Evolutionary conservation across 106 monocot genomes (phyloP).

Genomic region (Triglochin maritima): DNA sequence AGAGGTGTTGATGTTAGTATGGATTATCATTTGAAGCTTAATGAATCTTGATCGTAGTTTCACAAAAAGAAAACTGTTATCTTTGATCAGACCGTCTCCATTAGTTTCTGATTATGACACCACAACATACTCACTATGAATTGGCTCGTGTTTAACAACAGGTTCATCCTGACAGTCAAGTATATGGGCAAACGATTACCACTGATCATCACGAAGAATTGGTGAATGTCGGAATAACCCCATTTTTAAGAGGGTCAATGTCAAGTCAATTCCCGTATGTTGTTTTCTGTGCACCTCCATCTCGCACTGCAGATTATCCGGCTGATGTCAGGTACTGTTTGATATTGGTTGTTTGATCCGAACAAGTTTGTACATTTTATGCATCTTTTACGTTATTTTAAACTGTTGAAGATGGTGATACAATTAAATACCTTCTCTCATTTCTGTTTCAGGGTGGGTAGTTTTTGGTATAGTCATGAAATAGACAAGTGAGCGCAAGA

Average conservation of each 20-base stretch:
- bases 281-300: slow-evolving; percentile 19
- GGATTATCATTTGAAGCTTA: no score
- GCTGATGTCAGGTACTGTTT: slow-evolving; percentile 8
- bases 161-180: slow-evolving; percentile 7
- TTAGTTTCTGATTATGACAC: neutral
- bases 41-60: no score
- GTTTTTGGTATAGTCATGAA: no score
- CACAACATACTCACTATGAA: neutral
- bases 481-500: no score
- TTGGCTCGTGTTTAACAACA: neutral
- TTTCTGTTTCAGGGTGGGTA: no score
- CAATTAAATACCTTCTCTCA: neutral
- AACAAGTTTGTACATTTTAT: neutral
- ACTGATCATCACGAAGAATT: slow-evolving; percentile 16
- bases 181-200: slow-evolving; percentile 13
- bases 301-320: slow-evolving; percentile 8
- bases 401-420: neutral
- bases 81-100: neutral
- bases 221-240: slow-evolving; percentile 6
- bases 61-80: neutral
- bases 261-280: slow-evolving; percentile 13
- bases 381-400: neutral
- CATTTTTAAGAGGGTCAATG: slow-evolving; percentile 6
- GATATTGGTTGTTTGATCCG: neutral
- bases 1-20: no score